phyloP scores from a whole-genome alignment of 176 grass and related monocot species.

The Rhynchospora pubera region DNA sequence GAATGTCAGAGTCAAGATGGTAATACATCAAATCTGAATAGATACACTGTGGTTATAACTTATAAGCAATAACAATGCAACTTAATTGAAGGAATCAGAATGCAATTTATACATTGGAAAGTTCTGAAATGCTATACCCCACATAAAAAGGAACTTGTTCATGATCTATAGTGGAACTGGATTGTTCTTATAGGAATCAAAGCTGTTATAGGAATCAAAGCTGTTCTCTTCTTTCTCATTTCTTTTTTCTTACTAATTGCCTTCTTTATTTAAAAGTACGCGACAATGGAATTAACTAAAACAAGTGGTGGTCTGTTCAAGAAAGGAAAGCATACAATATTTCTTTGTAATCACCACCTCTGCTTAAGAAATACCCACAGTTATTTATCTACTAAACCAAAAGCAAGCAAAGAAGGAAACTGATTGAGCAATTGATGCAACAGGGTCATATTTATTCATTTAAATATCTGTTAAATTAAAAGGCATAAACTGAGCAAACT shows the following conservation, averaged over 20 bases:
- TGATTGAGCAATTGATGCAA: neutral
- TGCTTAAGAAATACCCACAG: neutral
- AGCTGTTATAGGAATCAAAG: too few relatives aligned
- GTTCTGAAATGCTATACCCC: neutral
- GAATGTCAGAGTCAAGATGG: neutral
- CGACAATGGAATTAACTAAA: neutral
- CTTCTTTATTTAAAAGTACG: neutral
- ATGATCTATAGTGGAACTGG: neutral
- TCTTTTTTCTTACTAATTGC: neutral
- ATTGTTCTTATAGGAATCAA: neutral
- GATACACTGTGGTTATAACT: neutral
- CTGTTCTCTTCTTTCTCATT: neutral
- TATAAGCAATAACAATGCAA: slow-evolving; percentile 12
- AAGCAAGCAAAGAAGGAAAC: neutral
- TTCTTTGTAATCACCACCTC: neutral
- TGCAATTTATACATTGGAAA: neutral
- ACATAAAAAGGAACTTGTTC: neutral
- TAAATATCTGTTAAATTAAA: neutral
- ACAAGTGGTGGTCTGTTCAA: neutral
- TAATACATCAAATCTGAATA: neutral
- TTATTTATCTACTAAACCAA: neutral
- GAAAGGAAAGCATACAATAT: neutral
- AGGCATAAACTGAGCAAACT: neutral
- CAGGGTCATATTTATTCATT: neutral
- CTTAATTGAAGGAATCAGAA: neutral